Conservation (phyloP, 148 eudicot species). For the Fagopyrum esculentum region DNA sequence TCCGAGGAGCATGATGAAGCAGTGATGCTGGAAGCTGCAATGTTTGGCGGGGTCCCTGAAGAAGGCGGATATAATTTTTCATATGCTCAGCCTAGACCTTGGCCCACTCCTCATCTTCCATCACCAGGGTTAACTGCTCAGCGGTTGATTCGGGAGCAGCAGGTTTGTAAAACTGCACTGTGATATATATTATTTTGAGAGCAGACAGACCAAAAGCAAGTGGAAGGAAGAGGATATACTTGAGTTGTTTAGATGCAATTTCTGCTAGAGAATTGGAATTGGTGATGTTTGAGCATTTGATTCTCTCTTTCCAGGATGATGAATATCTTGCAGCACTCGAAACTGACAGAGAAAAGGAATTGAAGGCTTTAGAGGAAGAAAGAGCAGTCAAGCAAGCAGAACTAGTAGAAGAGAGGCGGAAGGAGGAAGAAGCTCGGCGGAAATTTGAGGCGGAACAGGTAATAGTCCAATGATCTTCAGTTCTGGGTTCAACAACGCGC, state of each 20-base stretch:
- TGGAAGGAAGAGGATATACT: neutral
- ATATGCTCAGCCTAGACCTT: conserved; percentile 42
- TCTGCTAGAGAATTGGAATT: too few relatives aligned
- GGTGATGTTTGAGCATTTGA: too few relatives aligned
- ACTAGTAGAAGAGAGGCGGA: conserved; percentile 54
- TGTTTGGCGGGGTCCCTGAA: conserved; percentile 86
- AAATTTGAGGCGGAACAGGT: conserved; percentile 76
- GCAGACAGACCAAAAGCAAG: neutral
- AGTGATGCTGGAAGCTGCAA: conserved; percentile 97
- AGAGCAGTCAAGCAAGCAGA: conserved; percentile 60
- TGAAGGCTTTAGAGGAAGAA: conserved; percentile 62
- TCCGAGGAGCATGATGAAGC: conserved; percentile 98
- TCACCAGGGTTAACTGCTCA: conserved; percentile 85
- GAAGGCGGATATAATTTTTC: conserved; percentile 49
- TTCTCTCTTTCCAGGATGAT: conserved; percentile 49
- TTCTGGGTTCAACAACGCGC: neutral
- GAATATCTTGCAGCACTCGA: conserved; percentile 82
- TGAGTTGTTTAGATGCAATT: too few relatives aligned
- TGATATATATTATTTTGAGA: neutral
- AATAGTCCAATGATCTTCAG: neutral
- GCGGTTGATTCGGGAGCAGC: conserved; percentile 80
- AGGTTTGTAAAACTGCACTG: conserved; percentile 33
- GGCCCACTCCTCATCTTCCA: conserved; percentile 66
- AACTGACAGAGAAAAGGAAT: conserved; percentile 89
- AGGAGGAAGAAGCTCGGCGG: conserved; percentile 57